Conservation (phyloP, 129 eudicot genomes). For the Escallonia rubra region DNA sequence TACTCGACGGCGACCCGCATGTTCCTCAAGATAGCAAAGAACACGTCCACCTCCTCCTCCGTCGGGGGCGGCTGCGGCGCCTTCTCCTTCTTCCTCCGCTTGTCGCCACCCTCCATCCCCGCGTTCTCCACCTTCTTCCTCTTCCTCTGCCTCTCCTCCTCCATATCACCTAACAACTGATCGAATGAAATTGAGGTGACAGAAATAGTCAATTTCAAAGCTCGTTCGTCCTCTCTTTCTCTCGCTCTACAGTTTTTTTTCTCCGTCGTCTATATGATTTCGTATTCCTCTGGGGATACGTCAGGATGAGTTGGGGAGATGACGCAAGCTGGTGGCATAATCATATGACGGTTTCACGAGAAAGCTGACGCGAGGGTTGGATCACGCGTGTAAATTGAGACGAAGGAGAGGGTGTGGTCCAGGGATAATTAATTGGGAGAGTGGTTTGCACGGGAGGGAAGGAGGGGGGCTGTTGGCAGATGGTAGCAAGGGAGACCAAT, state of each 20-base stretch:
- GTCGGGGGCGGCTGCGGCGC: slow-evolving; percentile 22
- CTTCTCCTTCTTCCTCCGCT: slow-evolving; percentile 10
- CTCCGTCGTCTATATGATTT: too few species aligned
- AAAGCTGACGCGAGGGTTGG: background rate
- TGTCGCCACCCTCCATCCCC: slow-evolving; percentile 11
- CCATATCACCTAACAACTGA: background rate
- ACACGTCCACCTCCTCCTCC: slow-evolving; percentile 62
- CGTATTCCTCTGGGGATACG: background rate
- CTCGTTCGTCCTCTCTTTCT: background rate
- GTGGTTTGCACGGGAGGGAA: background rate
- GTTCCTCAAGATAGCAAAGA: slow-evolving; percentile 49
- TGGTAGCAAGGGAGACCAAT: background rate
- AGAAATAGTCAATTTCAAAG: too few species aligned
- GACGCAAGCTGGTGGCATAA: background rate
- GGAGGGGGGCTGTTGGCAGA: too few species aligned
- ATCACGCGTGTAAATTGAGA: background rate
- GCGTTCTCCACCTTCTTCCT: slow-evolving; percentile 7
- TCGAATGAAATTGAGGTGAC: too few species aligned
- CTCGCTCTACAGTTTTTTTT: background rate
- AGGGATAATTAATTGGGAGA: background rate
- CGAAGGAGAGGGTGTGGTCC: background rate
- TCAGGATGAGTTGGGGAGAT: background rate
- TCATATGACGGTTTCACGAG: background rate
- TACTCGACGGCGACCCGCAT: slow-evolving; percentile 39
- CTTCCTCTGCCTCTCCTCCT: slow-evolving; percentile 17